Conservation (phyloP, 208 protist genomes). For the Leishmania tarentolae region DNA sequence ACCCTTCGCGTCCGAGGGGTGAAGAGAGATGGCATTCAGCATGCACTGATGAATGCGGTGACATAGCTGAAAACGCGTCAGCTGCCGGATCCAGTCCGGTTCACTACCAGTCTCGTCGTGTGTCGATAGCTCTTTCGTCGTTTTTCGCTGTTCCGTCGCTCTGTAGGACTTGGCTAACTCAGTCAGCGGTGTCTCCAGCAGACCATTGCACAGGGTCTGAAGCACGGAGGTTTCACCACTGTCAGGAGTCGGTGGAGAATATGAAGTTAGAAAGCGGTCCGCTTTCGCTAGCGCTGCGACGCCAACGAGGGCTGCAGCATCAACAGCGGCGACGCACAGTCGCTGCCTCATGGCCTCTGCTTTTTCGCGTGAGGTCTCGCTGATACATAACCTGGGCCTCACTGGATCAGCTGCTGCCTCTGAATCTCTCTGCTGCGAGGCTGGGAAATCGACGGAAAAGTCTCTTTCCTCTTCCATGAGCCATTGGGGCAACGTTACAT, state of each 20-base stretch:
- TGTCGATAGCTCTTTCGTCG: no score
- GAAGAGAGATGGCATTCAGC: slow-evolving; percentile 16
- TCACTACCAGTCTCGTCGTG: not conserved
- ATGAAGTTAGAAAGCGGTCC: not conserved
- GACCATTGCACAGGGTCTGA: not conserved
- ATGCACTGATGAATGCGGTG: slow-evolving; percentile 26
- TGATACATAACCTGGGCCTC: no score
- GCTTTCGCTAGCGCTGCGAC: not conserved
- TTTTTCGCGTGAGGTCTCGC: not conserved
- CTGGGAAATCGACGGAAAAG: not conserved
- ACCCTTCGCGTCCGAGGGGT: not conserved
- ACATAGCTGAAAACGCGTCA: slow-evolving; percentile 33
- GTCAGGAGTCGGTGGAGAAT: not conserved
- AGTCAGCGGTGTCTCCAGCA: not conserved
- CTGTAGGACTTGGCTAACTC: not conserved
- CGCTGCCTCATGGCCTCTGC: slow-evolving; percentile 16
- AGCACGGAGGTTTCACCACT: not conserved
- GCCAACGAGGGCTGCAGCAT: slow-evolving; percentile 22
- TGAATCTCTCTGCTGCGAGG: not conserved
- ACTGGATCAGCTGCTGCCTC: no score
- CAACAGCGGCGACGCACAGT: slow-evolving; percentile 25
- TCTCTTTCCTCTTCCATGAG: slow-evolving; percentile 14
- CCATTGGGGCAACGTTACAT: slow-evolving; percentile 17
- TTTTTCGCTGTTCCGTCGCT: not conserved
- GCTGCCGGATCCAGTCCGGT: slow-evolving; percentile 12